Evolutionary conservation across 2,329 filamentous ascomycete genomes (phyloP).

Genomic region (Lachnellula suecica): DNA sequence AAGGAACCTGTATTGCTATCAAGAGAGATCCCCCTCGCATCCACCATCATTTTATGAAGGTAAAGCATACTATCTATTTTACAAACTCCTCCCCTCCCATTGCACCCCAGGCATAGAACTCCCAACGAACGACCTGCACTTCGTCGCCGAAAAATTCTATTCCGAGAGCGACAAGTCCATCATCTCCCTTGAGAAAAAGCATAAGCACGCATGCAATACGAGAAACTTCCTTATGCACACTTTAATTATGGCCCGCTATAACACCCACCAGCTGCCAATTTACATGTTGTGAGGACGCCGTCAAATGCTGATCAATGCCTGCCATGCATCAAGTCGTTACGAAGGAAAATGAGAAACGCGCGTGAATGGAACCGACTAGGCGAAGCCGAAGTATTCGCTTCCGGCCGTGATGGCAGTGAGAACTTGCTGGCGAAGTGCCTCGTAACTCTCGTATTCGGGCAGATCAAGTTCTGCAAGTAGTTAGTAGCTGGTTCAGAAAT

Average conservation of each 20-base stretch:
- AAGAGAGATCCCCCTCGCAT: not conserved
- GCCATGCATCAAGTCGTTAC: constrained; percentile 28
- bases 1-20: not conserved
- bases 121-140: constrained; percentile 36
- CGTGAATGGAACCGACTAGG: constrained; percentile 50
- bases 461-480: constrained; percentile 79
- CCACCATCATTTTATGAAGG: not conserved
- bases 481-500: constrained; percentile 21
- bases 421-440: constrained; percentile 80
- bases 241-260: not conserved
- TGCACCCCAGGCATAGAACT: not conserved
- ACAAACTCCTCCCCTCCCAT: not conserved
- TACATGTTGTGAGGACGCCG: constrained; percentile 27
- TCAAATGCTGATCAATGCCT: constrained; percentile 34
- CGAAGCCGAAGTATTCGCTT: constrained; percentile 96
- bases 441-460: constrained; percentile 97
- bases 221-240: constrained; percentile 12
- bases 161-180: not conserved
- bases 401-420: constrained; percentile 97
- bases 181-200: constrained; percentile 9
- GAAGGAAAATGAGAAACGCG: constrained; percentile 22
- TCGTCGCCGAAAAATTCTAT: constrained; percentile 20
- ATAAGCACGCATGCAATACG: constrained; percentile 12
- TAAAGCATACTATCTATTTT: not conserved
- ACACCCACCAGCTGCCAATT: constrained; percentile 8